Evolutionary conservation across 2,329 filamentous ascomycete species (phyloP).

Genomic region (Coniochaeta sp.): DNA sequence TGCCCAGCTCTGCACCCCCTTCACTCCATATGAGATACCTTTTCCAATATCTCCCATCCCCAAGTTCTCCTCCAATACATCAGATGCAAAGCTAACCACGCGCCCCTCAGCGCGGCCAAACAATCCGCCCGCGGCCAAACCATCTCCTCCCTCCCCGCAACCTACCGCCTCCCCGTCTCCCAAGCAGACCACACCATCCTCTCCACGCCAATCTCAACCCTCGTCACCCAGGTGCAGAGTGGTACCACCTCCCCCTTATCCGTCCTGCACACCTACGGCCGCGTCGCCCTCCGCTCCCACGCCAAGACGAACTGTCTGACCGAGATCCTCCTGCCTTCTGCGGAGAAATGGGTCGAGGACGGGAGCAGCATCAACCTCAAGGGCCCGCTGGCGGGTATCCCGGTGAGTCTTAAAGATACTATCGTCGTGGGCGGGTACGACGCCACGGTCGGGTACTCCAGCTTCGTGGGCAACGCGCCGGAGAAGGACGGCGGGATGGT

Average conservation of each 20-base stretch:
- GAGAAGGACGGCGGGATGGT: slow-evolving; percentile 65
- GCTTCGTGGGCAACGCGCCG: slow-evolving; percentile 61
- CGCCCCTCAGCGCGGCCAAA: slow-evolving; percentile 78
- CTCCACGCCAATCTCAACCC: slow-evolving; percentile 64
- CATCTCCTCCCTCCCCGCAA: slow-evolving; percentile 54
- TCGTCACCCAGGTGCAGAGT: slow-evolving; percentile 74
- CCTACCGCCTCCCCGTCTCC: slow-evolving; percentile 62
- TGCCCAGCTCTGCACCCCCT: too few relatives aligned
- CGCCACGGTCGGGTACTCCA: slow-evolving; percentile 72
- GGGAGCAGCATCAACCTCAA: slow-evolving; percentile 62
- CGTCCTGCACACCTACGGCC: slow-evolving; percentile 79
- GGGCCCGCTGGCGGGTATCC: slow-evolving; percentile 80
- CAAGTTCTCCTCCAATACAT: neutral
- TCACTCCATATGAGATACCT: too few relatives aligned
- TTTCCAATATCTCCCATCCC: neutral
- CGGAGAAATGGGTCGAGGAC: slow-evolving; percentile 62
- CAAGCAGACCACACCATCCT: slow-evolving; percentile 60
- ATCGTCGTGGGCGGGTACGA: slow-evolving; percentile 80
- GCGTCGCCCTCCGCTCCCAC: slow-evolving; percentile 77
- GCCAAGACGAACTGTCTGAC: slow-evolving; percentile 85
- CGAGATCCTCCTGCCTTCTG: slow-evolving; percentile 73
- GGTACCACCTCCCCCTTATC: slow-evolving; percentile 58
- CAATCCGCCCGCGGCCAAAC: slow-evolving; percentile 66
- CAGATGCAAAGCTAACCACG: too few relatives aligned
- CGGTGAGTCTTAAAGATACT: slow-evolving; percentile 76